phyloP scores from a whole-genome alignment of 164 flowering plant genomes.

The Amborella trichopoda region DNA sequence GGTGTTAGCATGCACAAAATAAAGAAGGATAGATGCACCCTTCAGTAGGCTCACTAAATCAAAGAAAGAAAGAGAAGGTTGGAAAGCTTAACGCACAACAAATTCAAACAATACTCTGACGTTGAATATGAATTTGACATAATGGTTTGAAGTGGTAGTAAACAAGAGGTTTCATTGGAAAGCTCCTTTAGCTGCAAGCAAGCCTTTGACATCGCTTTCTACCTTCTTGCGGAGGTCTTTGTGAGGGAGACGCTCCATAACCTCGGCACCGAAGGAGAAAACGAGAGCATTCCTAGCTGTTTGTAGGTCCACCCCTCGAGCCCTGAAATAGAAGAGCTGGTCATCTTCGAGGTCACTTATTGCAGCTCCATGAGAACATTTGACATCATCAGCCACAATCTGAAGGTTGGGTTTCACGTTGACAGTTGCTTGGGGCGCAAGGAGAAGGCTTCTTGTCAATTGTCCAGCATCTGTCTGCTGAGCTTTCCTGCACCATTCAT shows the following conservation, averaged over 20 bases:
- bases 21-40: too few relatives aligned
- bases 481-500: conserved; percentile 66
- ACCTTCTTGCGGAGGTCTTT: conserved; percentile 34
- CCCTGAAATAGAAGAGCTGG: conserved; percentile 75
- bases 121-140: too few relatives aligned
- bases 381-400: conserved; percentile 85
- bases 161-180: conserved; percentile 1
- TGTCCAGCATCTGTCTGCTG: conserved; percentile 95
- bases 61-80: too few relatives aligned
- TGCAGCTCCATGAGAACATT: conserved; percentile 96
- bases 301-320: conserved; percentile 61
- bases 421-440: conserved; percentile 78
- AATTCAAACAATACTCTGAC: too few relatives aligned
- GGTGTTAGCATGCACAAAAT: too few relatives aligned
- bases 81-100: too few relatives aligned
- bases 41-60: too few relatives aligned
- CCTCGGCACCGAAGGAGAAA: conserved; percentile 83
- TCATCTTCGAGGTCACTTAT: conserved; percentile 80
- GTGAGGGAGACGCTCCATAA: conserved; percentile 40
- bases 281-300: conserved; percentile 74
- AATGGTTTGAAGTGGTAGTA: too few relatives aligned
- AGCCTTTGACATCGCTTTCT: conserved; percentile 30
- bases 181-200: conserved; percentile 26
- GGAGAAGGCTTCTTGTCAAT: conserved; percentile 79
- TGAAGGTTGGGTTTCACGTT: conserved; percentile 88